Evolutionary conservation across 2,329 filamentous ascomycete genomes (phyloP).

Genomic region (Ambrosiella beaveri): DNA sequence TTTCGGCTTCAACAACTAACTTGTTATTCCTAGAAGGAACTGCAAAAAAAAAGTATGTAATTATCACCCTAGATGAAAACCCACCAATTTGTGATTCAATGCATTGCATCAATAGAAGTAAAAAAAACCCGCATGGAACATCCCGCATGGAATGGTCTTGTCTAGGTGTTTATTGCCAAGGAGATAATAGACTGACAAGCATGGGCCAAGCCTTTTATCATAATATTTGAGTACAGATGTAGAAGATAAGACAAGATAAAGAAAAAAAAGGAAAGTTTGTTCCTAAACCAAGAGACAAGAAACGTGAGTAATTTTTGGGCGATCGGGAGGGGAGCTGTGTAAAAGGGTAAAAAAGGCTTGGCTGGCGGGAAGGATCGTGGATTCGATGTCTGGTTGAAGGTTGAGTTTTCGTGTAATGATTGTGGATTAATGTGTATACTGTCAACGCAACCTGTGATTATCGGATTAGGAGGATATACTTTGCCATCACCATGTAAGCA

Average conservation of each 20-base stretch:
- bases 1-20: too few relatives aligned
- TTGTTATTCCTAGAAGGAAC: too few relatives aligned
- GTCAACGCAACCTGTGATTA: background rate
- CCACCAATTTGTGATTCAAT: too few relatives aligned
- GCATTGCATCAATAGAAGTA: too few relatives aligned
- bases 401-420: background rate
- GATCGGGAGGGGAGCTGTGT: background rate
- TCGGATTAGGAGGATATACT: background rate
- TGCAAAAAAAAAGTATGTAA: too few relatives aligned
- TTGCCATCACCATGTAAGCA: background rate
- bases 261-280: background rate
- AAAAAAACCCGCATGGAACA: too few relatives aligned
- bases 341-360: background rate
- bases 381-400: background rate
- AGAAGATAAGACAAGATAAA: background rate
- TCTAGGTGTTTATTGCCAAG: background rate
- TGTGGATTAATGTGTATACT: background rate
- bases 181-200: background rate
- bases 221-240: too few relatives aligned
- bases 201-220: background rate
- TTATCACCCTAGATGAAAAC: too few relatives aligned
- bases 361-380: background rate
- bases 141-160: background rate
- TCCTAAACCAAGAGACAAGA: background rate
- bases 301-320: background rate